Evolutionary conservation across 2,329 filamentous ascomycete species (phyloP), one percentile per base, ranked within the genome.

Genomic region (Juglanconis juglandina): DNA sequence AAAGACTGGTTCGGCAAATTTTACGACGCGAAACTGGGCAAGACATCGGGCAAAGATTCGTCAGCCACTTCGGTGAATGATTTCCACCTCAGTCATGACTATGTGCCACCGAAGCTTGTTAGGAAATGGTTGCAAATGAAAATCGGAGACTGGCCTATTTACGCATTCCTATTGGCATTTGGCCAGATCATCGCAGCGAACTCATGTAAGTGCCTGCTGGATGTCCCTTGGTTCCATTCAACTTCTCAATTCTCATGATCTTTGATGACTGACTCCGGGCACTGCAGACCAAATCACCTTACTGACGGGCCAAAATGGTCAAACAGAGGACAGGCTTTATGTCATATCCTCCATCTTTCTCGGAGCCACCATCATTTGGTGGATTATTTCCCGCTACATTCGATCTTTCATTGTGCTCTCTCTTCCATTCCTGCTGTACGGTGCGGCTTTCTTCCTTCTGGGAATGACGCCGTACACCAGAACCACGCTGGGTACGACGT

Each of bases 1-100:
- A 88, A 87, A 75, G 79, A 85, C 64, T 89, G 87, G 87, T 89
- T 86, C 67, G 76, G 79, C 58, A 75, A 79, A 37, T 82, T 86
- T 68, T 77, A 84, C 55, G 77, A 84, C 63, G 84, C 82, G 50
- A 84, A 83, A 69, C 79, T 87, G 60, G 83, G 82, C 41, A 72
- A 75, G 55, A 58, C 52, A 4, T 41, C 58, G 2, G 49, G 34
- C 11, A n/a, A 34, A n/a, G 55, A 51, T n/a, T 47, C 44, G 4
- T 6, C 24, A 32, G 30, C 14, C 24, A 32, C 14, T 33, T 14
- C 30, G 13, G 6, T 10, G 24, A 56, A 63, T n/a, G 79, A 87
- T 60, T 87, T 86, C 67, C 70, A 82, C 53, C 76, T 87, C 9
- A 79, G 82, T 13, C 74, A 76, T 8, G 78, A 84, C 67, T 86